A percentile compares a stretch with the other conserved stretches of the same genome.
Conservation (phyloP, 192 early-diverging fungal genomes). For the Linnemannia zychae region DNA sequence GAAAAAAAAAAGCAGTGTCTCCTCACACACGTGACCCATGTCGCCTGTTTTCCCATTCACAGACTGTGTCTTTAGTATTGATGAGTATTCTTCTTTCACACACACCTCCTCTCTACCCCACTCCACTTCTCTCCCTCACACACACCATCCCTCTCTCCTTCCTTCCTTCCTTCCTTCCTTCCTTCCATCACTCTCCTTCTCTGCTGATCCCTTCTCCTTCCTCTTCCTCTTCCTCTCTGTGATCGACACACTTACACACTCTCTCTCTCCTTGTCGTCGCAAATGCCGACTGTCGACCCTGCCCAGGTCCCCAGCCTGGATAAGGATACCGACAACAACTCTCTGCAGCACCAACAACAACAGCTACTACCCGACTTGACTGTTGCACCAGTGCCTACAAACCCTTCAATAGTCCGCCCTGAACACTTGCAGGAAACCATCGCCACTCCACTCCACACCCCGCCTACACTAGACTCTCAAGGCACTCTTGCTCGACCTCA, state of each 20-base stretch:
- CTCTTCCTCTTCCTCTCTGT: neutral
- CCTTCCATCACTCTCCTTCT: neutral
- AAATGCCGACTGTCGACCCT: constrained; percentile 2
- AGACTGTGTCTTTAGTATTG: too few relatives aligned
- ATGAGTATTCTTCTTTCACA: neutral
- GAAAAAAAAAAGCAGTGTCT: too few relatives aligned
- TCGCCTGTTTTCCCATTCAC: too few relatives aligned
- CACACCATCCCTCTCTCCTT: neutral
- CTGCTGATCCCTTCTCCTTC: neutral
- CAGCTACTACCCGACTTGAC: neutral
- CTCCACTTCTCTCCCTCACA: neutral
- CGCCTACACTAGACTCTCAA: neutral
- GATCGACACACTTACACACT: neutral
- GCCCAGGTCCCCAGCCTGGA: neutral
- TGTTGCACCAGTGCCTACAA: neutral
- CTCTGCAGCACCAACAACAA: neutral
- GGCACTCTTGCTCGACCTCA: too few relatives aligned
- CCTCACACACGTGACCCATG: too few relatives aligned
- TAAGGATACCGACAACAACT: neutral
- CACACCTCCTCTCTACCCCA: neutral
- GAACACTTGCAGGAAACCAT: neutral
- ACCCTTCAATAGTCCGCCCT: neutral
- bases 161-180: neutral
- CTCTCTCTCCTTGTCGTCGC: neutral
- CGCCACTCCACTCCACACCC: neutral